phyloP scores from a whole-genome alignment of 306 rosid genomes.

The Luffa acutangula region DNA sequence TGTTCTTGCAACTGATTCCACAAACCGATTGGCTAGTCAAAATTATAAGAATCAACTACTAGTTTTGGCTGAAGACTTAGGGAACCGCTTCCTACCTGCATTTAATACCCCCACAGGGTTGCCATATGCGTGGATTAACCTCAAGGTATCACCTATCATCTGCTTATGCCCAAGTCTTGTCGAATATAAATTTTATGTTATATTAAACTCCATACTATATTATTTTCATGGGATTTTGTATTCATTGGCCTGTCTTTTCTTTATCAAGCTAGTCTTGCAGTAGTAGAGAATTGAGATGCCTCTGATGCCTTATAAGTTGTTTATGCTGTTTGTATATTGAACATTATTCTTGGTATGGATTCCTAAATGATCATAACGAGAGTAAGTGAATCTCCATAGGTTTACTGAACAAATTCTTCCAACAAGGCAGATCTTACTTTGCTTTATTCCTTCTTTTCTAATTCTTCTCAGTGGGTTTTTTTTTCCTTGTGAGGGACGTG shows the following conservation, averaged over 20 bases:
- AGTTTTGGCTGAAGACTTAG: slow-evolving; percentile 78
- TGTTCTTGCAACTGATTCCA: slow-evolving; percentile 83
- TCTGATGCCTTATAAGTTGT: background rate
- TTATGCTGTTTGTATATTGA: background rate
- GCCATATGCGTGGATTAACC: slow-evolving; percentile 96
- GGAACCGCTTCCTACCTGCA: slow-evolving; percentile 77
- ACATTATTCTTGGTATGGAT: background rate
- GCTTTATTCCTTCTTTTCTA: background rate
- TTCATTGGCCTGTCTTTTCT: background rate
- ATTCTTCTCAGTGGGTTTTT: background rate
- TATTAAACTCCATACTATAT: background rate
- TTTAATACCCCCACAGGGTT: slow-evolving; percentile 86
- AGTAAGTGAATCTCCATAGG: background rate
- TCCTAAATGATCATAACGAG: background rate
- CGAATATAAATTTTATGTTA: background rate
- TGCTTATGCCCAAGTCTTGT: background rate
- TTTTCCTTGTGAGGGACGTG: background rate
- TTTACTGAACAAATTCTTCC: background rate
- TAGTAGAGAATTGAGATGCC: background rate
- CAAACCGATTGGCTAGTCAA: slow-evolving; percentile 47
- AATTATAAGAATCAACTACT: slow-evolving; percentile 64
- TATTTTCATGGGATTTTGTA: background rate
- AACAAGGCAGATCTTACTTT: background rate
- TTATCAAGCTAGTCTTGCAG: background rate
- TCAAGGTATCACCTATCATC: slow-evolving; percentile 42